Base-by-base conservation (phyloP, 148 eudicot species). In the Vaccinium darrowii region DNA sequence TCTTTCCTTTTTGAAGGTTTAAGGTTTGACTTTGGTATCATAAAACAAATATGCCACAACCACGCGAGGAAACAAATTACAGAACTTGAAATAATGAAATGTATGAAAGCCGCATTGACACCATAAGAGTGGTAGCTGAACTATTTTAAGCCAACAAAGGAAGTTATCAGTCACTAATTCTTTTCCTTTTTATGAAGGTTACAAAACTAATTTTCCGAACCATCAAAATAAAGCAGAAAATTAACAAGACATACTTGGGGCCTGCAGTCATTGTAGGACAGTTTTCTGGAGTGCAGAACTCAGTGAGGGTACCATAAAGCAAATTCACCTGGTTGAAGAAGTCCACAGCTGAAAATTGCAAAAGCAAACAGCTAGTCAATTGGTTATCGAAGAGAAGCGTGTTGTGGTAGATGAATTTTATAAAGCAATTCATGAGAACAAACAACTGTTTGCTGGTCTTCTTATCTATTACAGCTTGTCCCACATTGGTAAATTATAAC, bases 291-390 rank as follows among this genome's bases (percentile, higher is more conserved):
- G 99, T 96, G 87, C 99, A 96, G 89, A 96, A 96, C 91, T 96
- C 99, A 0, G 99, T 95, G 81, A 96, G 97, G 67, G 99, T 96
- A 73, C 98, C 98, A 92, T 92, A 95, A n/a, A 96, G 98, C 88
- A 96, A 89, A 91, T 96, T 96, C 89, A 95, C 99, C 92, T 96
- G 99, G 87, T 95, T 96, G 95, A 96, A 96, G 92, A 96, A 96
- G 86, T 96, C 99, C 78, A 96, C 99, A 85, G 99, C 98, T 96
- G 97, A 82, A 94, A 90, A 89, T 76, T 56, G 49, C 89, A 79
- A 47, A 87, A 79, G 75, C 47, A 88, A 89, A 74, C 27, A 81
- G 76, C 82, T 74, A 65, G 78, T 87, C 83, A 85, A 84, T 50
- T 8, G 30, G 54, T 58, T 58, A 33, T 52, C 47, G 21, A 4